phyloP scores from a whole-genome alignment of 2,329 filamentous ascomycete species.

The Aspergillus puulaauensis region DNA sequence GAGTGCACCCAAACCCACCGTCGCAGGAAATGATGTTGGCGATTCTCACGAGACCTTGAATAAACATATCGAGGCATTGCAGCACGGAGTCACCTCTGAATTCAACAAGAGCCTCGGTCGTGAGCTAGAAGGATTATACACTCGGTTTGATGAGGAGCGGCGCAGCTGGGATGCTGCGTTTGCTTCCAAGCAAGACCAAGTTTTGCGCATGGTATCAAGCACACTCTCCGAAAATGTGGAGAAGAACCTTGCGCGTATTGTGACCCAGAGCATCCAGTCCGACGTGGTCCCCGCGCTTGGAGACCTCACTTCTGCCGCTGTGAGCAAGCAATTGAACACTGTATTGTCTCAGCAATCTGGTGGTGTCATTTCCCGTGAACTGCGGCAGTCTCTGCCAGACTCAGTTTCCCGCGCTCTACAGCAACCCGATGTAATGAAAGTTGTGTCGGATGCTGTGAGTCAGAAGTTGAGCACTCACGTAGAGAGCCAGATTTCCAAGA shows the following conservation, averaged over 20 bases:
- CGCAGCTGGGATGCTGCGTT: slow-evolving; percentile 62
- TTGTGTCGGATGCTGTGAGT: slow-evolving; percentile 70
- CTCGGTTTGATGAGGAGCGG: slow-evolving; percentile 68
- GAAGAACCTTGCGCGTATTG: slow-evolving; percentile 73
- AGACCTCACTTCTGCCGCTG: slow-evolving; percentile 63
- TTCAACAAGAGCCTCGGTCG: slow-evolving; percentile 49
- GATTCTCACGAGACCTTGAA: slow-evolving; percentile 59
- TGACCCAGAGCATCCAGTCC: slow-evolving; percentile 72
- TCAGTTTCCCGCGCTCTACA: slow-evolving; percentile 68
- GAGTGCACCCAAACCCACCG: neutral
- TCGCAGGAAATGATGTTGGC: slow-evolving; percentile 7
- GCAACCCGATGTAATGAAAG: slow-evolving; percentile 69
- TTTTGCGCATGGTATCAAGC: slow-evolving; percentile 66
- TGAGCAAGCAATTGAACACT: slow-evolving; percentile 70
- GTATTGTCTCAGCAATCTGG: slow-evolving; percentile 67
- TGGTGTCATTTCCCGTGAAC: slow-evolving; percentile 68
- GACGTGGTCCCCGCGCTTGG: slow-evolving; percentile 74
- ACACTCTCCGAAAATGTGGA: slow-evolving; percentile 71
- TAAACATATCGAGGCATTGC: slow-evolving; percentile 60
- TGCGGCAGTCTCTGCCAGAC: slow-evolving; percentile 68
- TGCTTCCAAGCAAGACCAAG: slow-evolving; percentile 66
- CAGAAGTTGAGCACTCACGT: slow-evolving; percentile 66
- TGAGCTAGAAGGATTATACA: slow-evolving; percentile 58
- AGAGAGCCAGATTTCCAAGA: slow-evolving; percentile 65
- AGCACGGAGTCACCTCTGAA: slow-evolving; percentile 47